Evolutionary conservation across 2,329 filamentous ascomycete genomes (phyloP).

Genomic region (Ilyonectria robusta): DNA sequence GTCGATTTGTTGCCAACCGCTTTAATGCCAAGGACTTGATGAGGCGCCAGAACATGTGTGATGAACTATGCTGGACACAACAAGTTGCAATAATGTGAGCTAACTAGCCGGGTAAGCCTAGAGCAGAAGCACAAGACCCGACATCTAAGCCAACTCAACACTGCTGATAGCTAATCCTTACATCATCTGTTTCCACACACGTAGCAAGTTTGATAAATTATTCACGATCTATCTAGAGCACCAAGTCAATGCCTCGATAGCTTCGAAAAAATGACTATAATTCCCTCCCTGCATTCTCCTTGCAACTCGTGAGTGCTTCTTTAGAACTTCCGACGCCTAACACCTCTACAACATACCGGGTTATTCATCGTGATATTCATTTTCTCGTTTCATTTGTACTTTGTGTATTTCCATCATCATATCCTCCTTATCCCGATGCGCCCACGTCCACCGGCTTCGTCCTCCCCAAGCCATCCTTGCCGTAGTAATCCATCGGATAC

Average conservation of each 20-base stretch:
- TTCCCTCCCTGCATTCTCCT: neutral
- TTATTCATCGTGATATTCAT: slow-evolving; percentile 15
- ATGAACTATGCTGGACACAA: neutral
- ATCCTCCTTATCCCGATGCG: slow-evolving; percentile 34
- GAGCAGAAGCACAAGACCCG: neutral
- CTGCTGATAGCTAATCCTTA: neutral
- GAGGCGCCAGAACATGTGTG: neutral
- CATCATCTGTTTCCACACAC: neutral
- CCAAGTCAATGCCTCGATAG: neutral
- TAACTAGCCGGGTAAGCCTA: neutral
- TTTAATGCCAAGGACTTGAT: slow-evolving; percentile 9
- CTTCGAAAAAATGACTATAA: neutral
- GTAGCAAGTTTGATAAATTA: neutral
- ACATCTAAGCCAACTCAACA: neutral
- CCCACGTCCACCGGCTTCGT: slow-evolving; percentile 67
- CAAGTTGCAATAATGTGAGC: neutral
- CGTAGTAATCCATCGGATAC: slow-evolving; percentile 99
- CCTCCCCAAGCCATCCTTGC: slow-evolving; percentile 88
- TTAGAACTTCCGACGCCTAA: too few relatives aligned
- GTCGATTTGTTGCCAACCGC: neutral
- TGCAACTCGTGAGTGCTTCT: neutral
- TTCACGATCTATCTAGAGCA: neutral
- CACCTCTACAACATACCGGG: neutral
- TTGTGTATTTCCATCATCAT: neutral
- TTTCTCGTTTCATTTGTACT: slow-evolving; percentile 3